Percentiles rank a stretch among this genome's conserved stretches.
These are phyloP conservation scores for Mrakia frigida DNA, from an alignment of 768 basidiomycete genomes.

Conservation along the genomic window DNA sequence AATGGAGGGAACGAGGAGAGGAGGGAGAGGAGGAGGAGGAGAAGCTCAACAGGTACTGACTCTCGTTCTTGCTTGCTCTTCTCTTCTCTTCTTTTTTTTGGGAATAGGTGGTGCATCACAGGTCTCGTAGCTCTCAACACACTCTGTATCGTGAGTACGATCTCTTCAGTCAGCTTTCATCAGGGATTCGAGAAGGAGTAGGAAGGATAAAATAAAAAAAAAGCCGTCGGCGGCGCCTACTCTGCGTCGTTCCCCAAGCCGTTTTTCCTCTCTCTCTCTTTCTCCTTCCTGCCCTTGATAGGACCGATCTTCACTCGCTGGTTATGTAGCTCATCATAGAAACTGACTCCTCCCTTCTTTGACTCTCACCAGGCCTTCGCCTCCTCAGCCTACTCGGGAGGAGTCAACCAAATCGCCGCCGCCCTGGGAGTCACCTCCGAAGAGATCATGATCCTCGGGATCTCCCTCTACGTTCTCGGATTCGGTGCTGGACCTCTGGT, in stretches of 20 bases:
- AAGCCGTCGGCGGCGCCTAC: no score
- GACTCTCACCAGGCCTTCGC: constrained; percentile 23
- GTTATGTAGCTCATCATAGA: no score
- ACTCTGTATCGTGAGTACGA: constrained; percentile 1
- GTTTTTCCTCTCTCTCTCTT: no score
- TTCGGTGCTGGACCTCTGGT: constrained; percentile 31
- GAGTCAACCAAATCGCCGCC: neutral
- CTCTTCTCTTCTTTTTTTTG: neutral
- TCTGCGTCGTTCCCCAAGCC: no score
- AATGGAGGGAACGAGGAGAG: neutral
- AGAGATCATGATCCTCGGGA: constrained; percentile 22
- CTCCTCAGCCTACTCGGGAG: constrained; percentile 30
- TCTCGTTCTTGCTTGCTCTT: no score
- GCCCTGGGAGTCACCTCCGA: neutral
- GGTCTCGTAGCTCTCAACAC: neutral
- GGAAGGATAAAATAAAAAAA: neutral
- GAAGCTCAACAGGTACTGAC: neutral
- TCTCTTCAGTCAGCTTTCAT: neutral
- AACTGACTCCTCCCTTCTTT: neutral
- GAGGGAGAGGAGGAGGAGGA: neutral
- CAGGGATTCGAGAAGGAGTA: neutral
- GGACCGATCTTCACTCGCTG: no score
- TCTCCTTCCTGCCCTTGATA: no score
- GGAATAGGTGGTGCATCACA: neutral
- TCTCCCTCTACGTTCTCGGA: constrained; percentile 29